phyloP scores from a whole-genome alignment of 495 filamentous ascomycete genomes.

The Trichoderma orchidacearum region DNA sequence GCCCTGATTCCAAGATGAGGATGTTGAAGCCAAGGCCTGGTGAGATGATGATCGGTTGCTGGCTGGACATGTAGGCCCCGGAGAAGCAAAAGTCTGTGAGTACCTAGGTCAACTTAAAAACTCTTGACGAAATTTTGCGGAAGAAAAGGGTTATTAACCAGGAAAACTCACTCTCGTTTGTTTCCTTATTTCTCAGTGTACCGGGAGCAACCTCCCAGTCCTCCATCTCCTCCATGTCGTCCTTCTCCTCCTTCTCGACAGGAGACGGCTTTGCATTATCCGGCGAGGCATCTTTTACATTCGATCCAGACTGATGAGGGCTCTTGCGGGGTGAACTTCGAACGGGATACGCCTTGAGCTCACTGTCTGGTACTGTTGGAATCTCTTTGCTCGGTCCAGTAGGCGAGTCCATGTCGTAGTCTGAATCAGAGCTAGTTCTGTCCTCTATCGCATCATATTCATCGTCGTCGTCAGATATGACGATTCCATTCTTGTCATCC shows the following conservation, averaged over 20 bases:
- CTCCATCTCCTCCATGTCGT: constrained; percentile 22
- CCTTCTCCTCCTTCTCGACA: constrained; percentile 3
- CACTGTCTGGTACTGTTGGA: background rate
- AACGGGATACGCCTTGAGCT: background rate
- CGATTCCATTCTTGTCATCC: background rate
- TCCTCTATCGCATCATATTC: too few species aligned
- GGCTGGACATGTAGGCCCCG: constrained; percentile 19
- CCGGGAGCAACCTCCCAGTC: constrained; percentile 21
- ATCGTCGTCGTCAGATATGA: background rate
- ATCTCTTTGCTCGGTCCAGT: background rate
- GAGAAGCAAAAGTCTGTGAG: constrained; percentile 23
- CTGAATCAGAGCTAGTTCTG: too few species aligned
- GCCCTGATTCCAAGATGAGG: constrained; percentile 15
- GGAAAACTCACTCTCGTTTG: background rate
- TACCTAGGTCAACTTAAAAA: background rate
- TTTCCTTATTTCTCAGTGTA: constrained; percentile 7
- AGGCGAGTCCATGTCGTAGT: too few species aligned
- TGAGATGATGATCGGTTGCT: constrained; percentile 12
- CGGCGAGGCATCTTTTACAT: background rate
- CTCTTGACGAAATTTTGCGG: too few species aligned
- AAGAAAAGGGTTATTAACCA: background rate
- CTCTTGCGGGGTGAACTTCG: background rate
- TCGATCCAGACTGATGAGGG: background rate
- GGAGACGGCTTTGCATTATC: background rate
- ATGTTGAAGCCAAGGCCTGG: constrained; percentile 20